Conservation (phyloP, 2,329 filamentous ascomycete genomes). For the Xylariales sp. region DNA sequence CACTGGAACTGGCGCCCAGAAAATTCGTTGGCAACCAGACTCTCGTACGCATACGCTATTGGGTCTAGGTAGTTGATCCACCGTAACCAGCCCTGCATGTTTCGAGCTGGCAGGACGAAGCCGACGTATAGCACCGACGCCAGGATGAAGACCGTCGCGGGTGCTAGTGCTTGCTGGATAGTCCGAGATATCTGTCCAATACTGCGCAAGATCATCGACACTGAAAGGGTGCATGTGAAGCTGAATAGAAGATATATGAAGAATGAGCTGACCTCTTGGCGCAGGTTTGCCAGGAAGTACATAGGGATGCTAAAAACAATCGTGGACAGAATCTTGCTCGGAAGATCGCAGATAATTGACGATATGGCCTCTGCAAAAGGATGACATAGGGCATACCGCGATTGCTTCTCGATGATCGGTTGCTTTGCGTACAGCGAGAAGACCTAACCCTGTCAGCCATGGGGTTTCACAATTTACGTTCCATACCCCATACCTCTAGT, state of each 20-base stretch:
- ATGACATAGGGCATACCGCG: conserved; percentile 28
- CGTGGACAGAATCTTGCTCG: conserved; percentile 54
- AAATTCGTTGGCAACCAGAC: conserved; percentile 53
- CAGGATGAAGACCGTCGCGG: conserved; percentile 54
- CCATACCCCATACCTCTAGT: conserved; percentile 51
- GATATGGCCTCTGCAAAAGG: conserved; percentile 48
- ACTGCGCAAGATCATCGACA: conserved; percentile 83
- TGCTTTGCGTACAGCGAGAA: conserved; percentile 4
- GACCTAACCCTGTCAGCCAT: not conserved
- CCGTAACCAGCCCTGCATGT: conserved; percentile 54
- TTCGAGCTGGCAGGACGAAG: conserved; percentile 54
- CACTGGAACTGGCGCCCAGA: not conserved
- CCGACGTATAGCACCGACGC: conserved; percentile 63
- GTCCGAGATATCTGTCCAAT: conserved; percentile 58
- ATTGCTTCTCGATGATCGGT: conserved; percentile 39
- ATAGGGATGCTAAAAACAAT: conserved; percentile 57
- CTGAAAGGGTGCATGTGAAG: conserved; percentile 59
- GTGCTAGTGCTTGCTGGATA: conserved; percentile 59
- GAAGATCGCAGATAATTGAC: conserved; percentile 59
- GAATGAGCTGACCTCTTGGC: conserved; percentile 53
- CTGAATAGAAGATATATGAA: conserved; percentile 50
- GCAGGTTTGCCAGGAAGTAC: conserved; percentile 64
- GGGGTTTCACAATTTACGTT: not conserved
- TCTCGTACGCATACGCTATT: conserved; percentile 61
- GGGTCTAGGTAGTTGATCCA: conserved; percentile 60